Evolutionary conservation across 495 filamentous ascomycete genomes (phyloP).

Genomic region (Diplogelasinospora grovesii): DNA sequence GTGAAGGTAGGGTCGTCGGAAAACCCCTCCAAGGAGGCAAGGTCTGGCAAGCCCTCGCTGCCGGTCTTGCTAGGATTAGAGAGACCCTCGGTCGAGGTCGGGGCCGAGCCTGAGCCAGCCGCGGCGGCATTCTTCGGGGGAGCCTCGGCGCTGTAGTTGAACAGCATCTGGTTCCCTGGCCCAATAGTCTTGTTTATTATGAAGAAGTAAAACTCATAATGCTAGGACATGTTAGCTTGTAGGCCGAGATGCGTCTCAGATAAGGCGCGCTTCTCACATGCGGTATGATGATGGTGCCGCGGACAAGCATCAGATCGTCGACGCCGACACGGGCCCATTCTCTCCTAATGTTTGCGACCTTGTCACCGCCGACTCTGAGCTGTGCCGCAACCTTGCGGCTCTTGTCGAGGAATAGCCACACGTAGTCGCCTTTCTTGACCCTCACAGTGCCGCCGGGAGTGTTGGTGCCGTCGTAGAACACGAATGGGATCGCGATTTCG

Average conservation of each 20-base stretch:
- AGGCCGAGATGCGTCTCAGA: neutral
- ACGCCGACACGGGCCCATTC: constrained; percentile 93
- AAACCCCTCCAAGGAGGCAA: constrained; percentile 60
- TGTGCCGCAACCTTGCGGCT: constrained; percentile 85
- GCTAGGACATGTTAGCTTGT: constrained; percentile 45
- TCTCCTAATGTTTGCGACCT: constrained; percentile 57
- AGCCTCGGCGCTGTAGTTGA: constrained; percentile 61
- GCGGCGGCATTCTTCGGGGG: constrained; percentile 15
- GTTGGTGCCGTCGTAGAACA: constrained; percentile 97
- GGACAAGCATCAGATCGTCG: constrained; percentile 93
- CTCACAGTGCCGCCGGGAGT: constrained; percentile 74
- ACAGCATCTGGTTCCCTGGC: constrained; percentile 62
- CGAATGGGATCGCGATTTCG: constrained; percentile 88
- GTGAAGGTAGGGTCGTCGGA: constrained; percentile 77
- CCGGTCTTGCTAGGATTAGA: constrained; percentile 20
- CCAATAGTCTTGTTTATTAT: constrained; percentile 80
- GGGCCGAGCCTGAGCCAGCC: constrained; percentile 5
- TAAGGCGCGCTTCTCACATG: constrained; percentile 57
- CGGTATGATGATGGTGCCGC: constrained; percentile 87
- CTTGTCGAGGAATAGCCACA: constrained; percentile 88
- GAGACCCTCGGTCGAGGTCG: constrained; percentile 37
- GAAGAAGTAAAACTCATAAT: constrained; percentile 96
- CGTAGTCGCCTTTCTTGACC: constrained; percentile 85
- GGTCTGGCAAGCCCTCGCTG: constrained; percentile 25
- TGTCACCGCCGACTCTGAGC: constrained; percentile 57